These are phyloP conservation scores for Celoporthe dispersa DNA, from an alignment of 2,329 filamentous ascomycete genomes.

Conservation along the genomic window DNA sequence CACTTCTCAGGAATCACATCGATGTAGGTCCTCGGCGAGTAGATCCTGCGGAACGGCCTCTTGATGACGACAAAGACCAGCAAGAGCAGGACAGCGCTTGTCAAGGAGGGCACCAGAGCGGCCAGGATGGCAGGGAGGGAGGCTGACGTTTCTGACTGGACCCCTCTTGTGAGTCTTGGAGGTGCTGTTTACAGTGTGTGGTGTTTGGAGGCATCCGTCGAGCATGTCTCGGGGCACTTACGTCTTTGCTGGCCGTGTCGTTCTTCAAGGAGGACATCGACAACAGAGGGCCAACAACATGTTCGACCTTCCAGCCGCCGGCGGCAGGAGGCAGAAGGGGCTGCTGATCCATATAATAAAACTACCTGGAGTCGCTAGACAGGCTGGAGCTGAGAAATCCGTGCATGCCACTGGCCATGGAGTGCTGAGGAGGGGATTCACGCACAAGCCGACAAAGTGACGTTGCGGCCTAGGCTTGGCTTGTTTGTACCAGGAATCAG, in stretches of 20 bases:
- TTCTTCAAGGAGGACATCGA: slow-evolving; percentile 3
- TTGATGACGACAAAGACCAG: slow-evolving; percentile 30
- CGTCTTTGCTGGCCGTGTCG: slow-evolving; percentile 20
- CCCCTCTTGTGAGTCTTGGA: not conserved
- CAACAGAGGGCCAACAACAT: not conserved
- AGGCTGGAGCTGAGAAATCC: not conserved
- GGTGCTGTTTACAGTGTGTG: not conserved
- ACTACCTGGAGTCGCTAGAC: not conserved
- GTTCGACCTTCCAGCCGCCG: slow-evolving; percentile 4
- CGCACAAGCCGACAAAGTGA: not conserved
- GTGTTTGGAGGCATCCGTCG: too few species aligned
- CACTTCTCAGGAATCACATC: slow-evolving; percentile 33
- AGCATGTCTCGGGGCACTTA: not conserved
- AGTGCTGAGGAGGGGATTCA: not conserved
- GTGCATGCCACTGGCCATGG: not conserved
- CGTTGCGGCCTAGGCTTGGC: slow-evolving; percentile 5
- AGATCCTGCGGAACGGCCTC: slow-evolving; percentile 31
- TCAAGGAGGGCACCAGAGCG: slow-evolving; percentile 31
- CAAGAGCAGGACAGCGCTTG: slow-evolving; percentile 29
- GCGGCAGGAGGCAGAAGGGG: not conserved
- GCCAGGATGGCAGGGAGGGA: slow-evolving; percentile 29
- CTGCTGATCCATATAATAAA: not conserved
- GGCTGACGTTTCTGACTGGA: slow-evolving; percentile 26
- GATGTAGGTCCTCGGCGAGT: slow-evolving; percentile 33
- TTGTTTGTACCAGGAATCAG: not conserved